Evolutionary conservation across 495 filamentous ascomycete genomes (phyloP).

Genomic region (Neurospora sp.): DNA sequence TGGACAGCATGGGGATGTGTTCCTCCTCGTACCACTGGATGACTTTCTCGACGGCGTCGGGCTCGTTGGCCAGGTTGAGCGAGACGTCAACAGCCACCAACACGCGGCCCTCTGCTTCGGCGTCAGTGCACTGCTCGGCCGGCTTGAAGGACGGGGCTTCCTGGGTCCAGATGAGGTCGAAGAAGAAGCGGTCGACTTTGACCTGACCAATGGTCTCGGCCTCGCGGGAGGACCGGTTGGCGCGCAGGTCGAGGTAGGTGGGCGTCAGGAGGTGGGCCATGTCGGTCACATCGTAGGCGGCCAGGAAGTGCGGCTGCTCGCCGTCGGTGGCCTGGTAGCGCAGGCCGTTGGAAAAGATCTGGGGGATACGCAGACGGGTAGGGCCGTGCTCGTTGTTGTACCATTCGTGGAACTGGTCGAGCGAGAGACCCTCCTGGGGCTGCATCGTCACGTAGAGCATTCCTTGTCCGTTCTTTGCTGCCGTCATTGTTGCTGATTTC

Average conservation of each 20-base stretch:
- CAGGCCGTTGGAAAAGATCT: conserved; percentile 63
- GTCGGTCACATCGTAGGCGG: conserved; percentile 69
- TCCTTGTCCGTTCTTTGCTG: conserved; percentile 31
- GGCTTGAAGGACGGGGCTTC: conserved; percentile 42
- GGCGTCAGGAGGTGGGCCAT: conserved; percentile 56
- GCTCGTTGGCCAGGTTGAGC: conserved; percentile 40
- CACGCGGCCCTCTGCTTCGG: conserved; percentile 49
- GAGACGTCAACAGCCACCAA: conserved; percentile 51
- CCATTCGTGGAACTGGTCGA: conserved; percentile 75
- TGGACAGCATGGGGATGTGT: conserved; percentile 58
- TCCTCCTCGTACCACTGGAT: conserved; percentile 62
- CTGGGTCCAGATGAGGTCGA: conserved; percentile 48
- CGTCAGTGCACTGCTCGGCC: conserved; percentile 49
- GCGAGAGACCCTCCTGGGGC: conserved; percentile 50
- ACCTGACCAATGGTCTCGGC: conserved; percentile 68
- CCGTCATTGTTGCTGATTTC: conserved; percentile 13
- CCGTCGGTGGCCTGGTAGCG: conserved; percentile 61
- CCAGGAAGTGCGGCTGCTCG: conserved; percentile 56
- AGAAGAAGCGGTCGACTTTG: conserved; percentile 57
- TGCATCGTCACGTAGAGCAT: conserved; percentile 76
- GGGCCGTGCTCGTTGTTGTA: conserved; percentile 87
- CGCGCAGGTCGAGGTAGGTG: conserved; percentile 58
- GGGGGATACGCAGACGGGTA: conserved; percentile 56
- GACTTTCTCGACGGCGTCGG: conserved; percentile 42
- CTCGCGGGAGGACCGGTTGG: conserved; percentile 61